phyloP scores from a whole-genome alignment of 495 filamentous ascomycete species.

The Opeltia flavorubescens region DNA sequence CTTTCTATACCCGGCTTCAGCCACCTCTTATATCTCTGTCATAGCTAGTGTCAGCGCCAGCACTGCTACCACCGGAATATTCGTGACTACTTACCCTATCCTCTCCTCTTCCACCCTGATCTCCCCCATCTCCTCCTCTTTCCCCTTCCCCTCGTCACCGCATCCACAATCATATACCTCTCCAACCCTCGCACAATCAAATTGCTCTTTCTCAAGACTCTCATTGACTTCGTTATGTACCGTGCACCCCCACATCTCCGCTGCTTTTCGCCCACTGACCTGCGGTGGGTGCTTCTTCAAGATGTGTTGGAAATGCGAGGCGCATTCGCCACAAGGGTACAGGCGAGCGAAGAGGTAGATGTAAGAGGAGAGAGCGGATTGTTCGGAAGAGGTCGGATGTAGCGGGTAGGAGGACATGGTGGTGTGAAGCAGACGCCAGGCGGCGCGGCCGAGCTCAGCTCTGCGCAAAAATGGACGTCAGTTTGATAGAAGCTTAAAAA shows the following conservation, averaged over 20 bases:
- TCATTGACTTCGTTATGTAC: conserved; percentile 93
- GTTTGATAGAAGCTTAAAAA: conserved; percentile 12
- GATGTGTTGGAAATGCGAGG: conserved; percentile 74
- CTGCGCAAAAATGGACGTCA: conserved; percentile 24
- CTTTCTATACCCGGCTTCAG: background rate
- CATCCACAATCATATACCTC: conserved; percentile 96
- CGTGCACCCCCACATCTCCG: conserved; percentile 84
- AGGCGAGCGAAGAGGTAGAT: conserved; percentile 82
- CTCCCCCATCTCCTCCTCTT: conserved; percentile 15
- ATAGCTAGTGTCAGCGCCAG: background rate
- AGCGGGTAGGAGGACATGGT: conserved; percentile 90
- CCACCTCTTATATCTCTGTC: background rate
- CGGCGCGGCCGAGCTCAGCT: conserved; percentile 75
- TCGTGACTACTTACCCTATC: background rate
- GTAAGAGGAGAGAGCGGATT: conserved; percentile 67
- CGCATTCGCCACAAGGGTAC: conserved; percentile 94
- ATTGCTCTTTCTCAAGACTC: conserved; percentile 63
- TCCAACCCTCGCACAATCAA: conserved; percentile 81
- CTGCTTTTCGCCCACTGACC: conserved; percentile 65
- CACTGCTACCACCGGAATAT: background rate
- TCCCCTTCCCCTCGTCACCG: conserved; percentile 48
- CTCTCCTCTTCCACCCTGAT: conserved; percentile 1
- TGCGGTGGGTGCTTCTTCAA: conserved; percentile 81
- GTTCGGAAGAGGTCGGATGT: conserved; percentile 68
- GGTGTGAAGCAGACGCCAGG: conserved; percentile 91